A percentile compares a stretch with the other conserved stretches of the same genome.
Conservation (phyloP, 306 rosid genomes). For the Pachyrhizus erosus region DNA sequence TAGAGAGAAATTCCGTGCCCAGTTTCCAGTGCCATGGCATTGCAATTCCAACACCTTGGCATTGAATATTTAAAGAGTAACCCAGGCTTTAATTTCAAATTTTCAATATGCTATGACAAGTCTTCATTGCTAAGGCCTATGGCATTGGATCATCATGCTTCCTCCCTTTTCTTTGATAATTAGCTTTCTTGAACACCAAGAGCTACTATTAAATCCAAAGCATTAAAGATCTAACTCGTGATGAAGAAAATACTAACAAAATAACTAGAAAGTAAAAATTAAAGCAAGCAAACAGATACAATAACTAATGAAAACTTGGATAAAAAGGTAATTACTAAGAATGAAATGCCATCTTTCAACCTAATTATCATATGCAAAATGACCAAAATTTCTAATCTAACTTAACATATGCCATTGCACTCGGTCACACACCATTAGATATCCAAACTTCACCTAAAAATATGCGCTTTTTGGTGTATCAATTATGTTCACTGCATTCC, state of each 20-base stretch:
- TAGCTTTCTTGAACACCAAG: not conserved
- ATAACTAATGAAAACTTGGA: not conserved
- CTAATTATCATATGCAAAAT: not conserved
- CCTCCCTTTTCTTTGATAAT: not conserved
- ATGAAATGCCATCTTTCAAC: not conserved
- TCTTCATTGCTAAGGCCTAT: not conserved
- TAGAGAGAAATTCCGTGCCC: not conserved
- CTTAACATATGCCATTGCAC: not conserved
- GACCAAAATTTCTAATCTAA: not conserved
- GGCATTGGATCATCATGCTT: not conserved
- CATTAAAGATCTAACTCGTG: not conserved
- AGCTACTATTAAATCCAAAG: not conserved
- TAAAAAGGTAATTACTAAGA: not conserved
- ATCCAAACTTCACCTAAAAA: not conserved
- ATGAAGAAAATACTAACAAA: not conserved
- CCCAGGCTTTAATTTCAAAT: not conserved
- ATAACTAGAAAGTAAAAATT: not conserved
- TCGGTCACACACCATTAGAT: not conserved
- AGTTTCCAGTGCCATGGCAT: not conserved
- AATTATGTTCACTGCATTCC: constrained; percentile 26
- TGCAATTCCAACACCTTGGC: not conserved
- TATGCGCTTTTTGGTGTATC: constrained; percentile 25
- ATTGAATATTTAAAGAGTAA: not conserved
- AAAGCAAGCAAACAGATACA: not conserved
- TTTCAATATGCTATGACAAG: not conserved